phyloP scores from a whole-genome alignment of 352 stramenopile genomes.

The Hyaloperonospora brassicae region DNA sequence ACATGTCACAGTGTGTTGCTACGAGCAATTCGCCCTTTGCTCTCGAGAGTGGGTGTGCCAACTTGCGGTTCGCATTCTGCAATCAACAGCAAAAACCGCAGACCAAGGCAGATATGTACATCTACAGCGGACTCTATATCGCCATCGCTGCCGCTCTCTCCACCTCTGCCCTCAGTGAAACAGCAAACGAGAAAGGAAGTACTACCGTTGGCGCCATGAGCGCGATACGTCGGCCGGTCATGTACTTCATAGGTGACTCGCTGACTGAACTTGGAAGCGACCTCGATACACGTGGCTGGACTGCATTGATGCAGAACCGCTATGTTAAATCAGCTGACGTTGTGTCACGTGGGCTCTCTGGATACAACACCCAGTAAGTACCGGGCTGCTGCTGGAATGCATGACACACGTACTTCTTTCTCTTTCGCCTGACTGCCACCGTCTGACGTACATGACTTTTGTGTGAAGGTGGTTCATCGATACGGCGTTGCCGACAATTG shows the following conservation, averaged over 20 bases:
- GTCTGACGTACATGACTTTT: not conserved
- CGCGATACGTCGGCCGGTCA: too few species aligned
- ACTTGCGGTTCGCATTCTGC: too few species aligned
- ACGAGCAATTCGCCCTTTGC: too few species aligned
- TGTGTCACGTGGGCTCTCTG: constrained; percentile 27
- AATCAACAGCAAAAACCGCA: too few species aligned
- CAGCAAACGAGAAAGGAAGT: too few species aligned
- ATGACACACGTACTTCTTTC: not conserved
- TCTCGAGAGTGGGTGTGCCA: too few species aligned
- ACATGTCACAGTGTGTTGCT: too few species aligned
- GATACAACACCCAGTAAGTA: constrained; percentile 41
- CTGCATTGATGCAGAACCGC: constrained; percentile 30
- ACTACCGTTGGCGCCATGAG: too few species aligned
- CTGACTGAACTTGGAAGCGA: constrained; percentile 41
- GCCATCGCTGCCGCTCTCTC: too few species aligned
- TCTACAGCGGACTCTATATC: too few species aligned
- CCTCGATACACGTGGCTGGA: constrained; percentile 27
- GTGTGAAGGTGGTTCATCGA: constrained; percentile 49
- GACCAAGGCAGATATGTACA: too few species aligned
- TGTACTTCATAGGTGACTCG: constrained; percentile 43
- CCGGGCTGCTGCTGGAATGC: not conserved
- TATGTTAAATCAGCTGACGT: constrained; percentile 44
- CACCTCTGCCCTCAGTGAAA: too few species aligned
- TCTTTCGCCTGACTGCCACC: not conserved
- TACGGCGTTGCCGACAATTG: constrained; percentile 29